phyloP scores from a whole-genome alignment of 116 monocot species.

The Thalassia testudinum region DNA sequence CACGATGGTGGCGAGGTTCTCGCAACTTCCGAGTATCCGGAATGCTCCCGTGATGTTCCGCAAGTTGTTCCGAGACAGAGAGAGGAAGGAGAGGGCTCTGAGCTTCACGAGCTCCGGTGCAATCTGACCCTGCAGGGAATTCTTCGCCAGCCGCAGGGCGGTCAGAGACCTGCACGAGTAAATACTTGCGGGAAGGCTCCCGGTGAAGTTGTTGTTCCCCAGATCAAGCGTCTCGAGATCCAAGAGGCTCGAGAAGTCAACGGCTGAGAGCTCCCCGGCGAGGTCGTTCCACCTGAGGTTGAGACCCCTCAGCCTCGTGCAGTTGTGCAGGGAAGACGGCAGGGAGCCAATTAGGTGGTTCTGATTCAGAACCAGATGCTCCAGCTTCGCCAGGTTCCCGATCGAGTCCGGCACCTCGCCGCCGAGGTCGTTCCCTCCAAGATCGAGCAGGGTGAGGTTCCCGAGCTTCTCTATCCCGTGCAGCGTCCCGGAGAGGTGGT shows the following conservation, averaged over 20 bases:
- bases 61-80: slow-evolving; percentile 11
- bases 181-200: slow-evolving; percentile 19
- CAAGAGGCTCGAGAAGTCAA: slow-evolving; percentile 22
- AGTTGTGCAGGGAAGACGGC: slow-evolving; percentile 20
- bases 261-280: slow-evolving; percentile 10
- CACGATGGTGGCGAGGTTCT: slow-evolving; percentile 29
- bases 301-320: slow-evolving; percentile 21
- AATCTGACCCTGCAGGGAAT: slow-evolving; percentile 18
- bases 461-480: slow-evolving; percentile 18
- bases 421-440: slow-evolving; percentile 20
- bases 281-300: slow-evolving; percentile 27
- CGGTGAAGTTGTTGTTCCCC: slow-evolving; percentile 26
- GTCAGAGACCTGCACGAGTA: slow-evolving; percentile 27
- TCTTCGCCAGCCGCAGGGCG: slow-evolving; percentile 21
- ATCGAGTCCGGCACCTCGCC: slow-evolving; percentile 23
- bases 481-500: slow-evolving; percentile 21
- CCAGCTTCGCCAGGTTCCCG: slow-evolving; percentile 21
- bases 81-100: slow-evolving; percentile 15
- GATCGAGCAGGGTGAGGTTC: slow-evolving; percentile 23
- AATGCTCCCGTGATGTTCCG: slow-evolving; percentile 16
- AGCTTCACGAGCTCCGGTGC: slow-evolving; percentile 10
- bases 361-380: slow-evolving; percentile 14
- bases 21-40: slow-evolving; percentile 24
- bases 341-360: slow-evolving; percentile 26
- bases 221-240: slow-evolving; percentile 26